Base-by-base conservation (phyloP, 2,329 filamentous ascomycete genomes). In the Calonectria hawksworthii region DNA sequence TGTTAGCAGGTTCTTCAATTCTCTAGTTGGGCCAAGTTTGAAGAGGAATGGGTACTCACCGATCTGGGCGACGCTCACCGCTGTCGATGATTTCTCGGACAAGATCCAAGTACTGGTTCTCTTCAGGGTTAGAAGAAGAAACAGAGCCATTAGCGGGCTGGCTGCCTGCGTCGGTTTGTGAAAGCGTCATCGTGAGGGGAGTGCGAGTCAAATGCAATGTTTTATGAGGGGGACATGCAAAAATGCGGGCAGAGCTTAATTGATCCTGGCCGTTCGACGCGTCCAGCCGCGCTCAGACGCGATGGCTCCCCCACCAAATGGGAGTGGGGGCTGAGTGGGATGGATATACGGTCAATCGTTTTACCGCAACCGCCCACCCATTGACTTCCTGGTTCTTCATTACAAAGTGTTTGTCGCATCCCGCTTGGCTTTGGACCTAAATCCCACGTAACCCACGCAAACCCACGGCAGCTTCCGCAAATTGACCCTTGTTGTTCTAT, bases 81-180 rank as follows among this genome's bases (percentile, higher is more conserved):
- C 91, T 87, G 21, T 92, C 88, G 21, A 99, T 89, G 82, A 99
- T 98, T 78, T 95, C 92, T 78, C 93, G 93, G 76, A 99, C 95
- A 32, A 99, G 90, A 80, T 96, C 91, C 74, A 99, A 93, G 84
- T 99, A 99, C 86, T 99, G 97, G 83, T 96, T 89, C 87, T 99
- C 97, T 88, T 99, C 96, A 82, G 98, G 95, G 41, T 81, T 81
- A 30, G 77, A 65, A 36, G 73, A 52, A 13, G 74, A 67, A 38
- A 75, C 54, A 11, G 76, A 74, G 32, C 63, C 77, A 52, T 72
- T 75, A 9, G 73, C 70, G 26, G 78, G 63, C 64, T 76, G 73
- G 2, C 51, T 38, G 21, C 72, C 66, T 4, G 71, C 36, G 13
- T 34, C 50, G 7, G 28, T 64, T 41, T 81, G 74, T 50, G 79